Base-by-base conservation (phyloP, 768 basidiomycete genomes). In the Mycena venus region DNA sequence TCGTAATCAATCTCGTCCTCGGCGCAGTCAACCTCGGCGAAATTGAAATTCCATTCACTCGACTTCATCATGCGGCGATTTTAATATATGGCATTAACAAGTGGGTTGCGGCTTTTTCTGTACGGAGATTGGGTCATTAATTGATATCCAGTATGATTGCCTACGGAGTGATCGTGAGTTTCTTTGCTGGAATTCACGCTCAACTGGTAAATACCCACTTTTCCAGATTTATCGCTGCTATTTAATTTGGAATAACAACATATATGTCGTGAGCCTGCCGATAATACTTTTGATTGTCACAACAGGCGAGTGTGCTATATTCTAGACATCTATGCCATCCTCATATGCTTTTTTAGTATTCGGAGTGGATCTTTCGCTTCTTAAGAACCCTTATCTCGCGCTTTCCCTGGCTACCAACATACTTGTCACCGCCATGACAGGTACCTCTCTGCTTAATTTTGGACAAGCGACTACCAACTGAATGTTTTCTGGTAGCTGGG, bases 61-160 rank as follows among this genome's bases (percentile, higher is more conserved):
- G 79, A 62, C 60, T 84, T 17, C 78, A 79, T 56, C 79, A 76
- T 21, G 71, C 71, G 75, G 79, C 82, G 62, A 79, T 76, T 58
- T 77, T 84, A 10, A 79, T 82, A 11, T 83, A 81, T 61, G 82
- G 81, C 58, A 80, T 79, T n/a, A 83, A 80, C 80, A 84, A 84
- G 83, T 84, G 68, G 70, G 83, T 79, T 3, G 14, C n/a, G 21
- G 11, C 2, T 4, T 29, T 25, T 49, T 32, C 10, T 25, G 23
- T 38, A 29, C 60, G 36, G 56, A 21, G 29, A 47, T 34, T 42
- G 23, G 36, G 23, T 56, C 70, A 27, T 77, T 29, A 27, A 14
- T 40, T n/a, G n/a, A n/a, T n/a, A 68, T 60, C 19, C 67, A 83
- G 83, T 62, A 68, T 80, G 59, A 78, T 83, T 49, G 82, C 81